phyloP scores from a whole-genome alignment of 805 yeast genomes.

The Sugiyamaella boreocaroliniensis region DNA sequence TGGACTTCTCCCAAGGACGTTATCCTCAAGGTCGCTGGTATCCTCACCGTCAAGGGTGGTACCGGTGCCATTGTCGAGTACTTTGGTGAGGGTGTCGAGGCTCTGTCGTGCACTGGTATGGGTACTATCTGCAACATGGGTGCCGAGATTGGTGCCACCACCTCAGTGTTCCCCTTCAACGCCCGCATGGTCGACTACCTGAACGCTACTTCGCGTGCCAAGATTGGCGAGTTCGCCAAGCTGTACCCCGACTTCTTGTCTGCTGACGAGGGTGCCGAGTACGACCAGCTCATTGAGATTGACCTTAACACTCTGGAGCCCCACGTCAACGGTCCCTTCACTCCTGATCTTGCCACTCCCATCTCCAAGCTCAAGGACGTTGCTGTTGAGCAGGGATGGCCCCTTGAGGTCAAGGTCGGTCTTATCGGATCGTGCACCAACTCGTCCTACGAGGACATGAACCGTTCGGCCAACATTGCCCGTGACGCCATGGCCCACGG shows the following conservation, averaged over 20 bases:
- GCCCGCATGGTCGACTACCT: conserved; percentile 82
- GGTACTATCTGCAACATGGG: conserved; percentile 99
- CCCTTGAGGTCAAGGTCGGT: conserved; percentile 86
- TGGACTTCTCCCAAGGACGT: conserved; percentile 98
- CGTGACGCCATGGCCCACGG: conserved; percentile 88
- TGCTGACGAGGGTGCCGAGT: conserved; percentile 90
- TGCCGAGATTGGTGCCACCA: conserved; percentile 98
- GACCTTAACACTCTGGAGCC: conserved; percentile 89
- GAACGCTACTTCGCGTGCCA: conserved; percentile 76
- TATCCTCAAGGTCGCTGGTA: conserved; percentile 86
- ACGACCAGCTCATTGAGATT: conserved; percentile 88
- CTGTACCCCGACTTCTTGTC: conserved; percentile 62
- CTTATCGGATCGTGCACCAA: conserved; percentile 98
- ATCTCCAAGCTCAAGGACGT: conserved; percentile 79
- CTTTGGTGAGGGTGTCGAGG: conserved; percentile 90
- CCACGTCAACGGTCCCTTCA: conserved; percentile 95
- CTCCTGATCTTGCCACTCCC: conserved; percentile 96
- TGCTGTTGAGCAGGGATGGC: conserved; percentile 86
- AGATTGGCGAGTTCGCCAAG: conserved; percentile 76
- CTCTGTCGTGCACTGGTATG: conserved; percentile 97
- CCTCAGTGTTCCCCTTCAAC: conserved; percentile 96
- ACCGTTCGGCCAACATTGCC: conserved; percentile 90
- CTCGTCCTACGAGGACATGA: conserved; percentile 97
- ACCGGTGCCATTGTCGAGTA: conserved; percentile 95
- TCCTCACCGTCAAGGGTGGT: conserved; percentile 95